phyloP scores from a whole-genome alignment of 2,329 filamentous ascomycete species.

The Xylaria sp. region DNA sequence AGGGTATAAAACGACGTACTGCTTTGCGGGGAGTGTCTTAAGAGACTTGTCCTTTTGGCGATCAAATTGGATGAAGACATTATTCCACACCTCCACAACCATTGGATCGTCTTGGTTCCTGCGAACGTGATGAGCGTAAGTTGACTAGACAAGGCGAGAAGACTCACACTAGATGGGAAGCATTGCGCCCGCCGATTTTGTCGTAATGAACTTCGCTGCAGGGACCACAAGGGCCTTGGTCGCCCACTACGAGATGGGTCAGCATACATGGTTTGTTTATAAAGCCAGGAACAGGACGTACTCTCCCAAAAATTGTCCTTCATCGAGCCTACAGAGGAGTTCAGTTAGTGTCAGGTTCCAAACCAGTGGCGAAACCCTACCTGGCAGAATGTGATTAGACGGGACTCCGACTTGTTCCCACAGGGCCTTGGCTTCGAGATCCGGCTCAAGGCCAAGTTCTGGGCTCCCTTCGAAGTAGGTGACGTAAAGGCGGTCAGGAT shows the following conservation, averaged over 20 bases:
- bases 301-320: not conserved
- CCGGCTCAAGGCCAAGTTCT: not conserved
- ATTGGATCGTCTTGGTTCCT: not conserved
- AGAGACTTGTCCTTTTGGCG: not conserved
- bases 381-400: too few species aligned
- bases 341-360: too few species aligned
- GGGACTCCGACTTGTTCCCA: not conserved
- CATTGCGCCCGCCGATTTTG: not conserved
- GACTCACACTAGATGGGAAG: not conserved
- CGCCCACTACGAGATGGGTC: too few species aligned
- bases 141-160: too few species aligned
- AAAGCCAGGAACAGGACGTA: too few species aligned
- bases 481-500: not conserved
- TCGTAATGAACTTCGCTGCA: not conserved
- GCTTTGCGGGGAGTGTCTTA: not conserved
- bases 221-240: conserved; percentile 1
- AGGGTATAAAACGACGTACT: too few species aligned
- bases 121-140: too few species aligned
- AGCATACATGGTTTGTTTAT: too few species aligned
- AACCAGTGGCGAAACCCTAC: too few species aligned
- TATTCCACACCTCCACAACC: not conserved
- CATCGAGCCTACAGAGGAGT: too few species aligned
- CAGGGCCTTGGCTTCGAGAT: not conserved
- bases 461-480: not conserved
- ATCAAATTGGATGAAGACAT: not conserved